A percentile compares a stretch with the other conserved stretches of the same genome.
Conservation (phyloP, 106 monocot species). For the Dendrobium huoshanense region DNA sequence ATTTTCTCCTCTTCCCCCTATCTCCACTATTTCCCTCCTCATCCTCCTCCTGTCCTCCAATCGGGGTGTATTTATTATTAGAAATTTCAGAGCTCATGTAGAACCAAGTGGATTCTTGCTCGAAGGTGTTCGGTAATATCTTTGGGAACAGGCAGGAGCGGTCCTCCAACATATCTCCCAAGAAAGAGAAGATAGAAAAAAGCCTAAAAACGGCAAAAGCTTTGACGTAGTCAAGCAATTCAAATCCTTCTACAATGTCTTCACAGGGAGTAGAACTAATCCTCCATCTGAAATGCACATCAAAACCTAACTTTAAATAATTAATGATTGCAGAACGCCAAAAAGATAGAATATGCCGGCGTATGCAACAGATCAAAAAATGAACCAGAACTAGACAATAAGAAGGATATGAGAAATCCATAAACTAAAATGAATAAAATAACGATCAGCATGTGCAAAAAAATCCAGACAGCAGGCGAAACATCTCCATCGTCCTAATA, state of each 20-base stretch:
- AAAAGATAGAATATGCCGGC: background rate
- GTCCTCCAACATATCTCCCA: conserved; percentile 49
- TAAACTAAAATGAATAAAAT: background rate
- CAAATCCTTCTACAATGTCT: background rate
- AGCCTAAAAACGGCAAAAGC: background rate
- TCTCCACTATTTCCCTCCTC: background rate
- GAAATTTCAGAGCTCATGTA: conserved; percentile 44
- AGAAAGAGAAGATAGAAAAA: background rate
- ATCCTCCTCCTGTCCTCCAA: background rate
- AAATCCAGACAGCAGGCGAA: background rate
- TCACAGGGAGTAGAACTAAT: background rate
- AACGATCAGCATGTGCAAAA: background rate
- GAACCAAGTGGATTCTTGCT: conserved; percentile 55
- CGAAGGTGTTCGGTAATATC: conserved; percentile 40
- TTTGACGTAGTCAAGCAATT: background rate
- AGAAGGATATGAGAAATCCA: background rate
- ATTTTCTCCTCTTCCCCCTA: background rate
- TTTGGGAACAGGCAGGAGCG: conserved; percentile 60
- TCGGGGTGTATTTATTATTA: background rate
- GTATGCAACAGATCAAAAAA: background rate
- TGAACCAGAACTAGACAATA: no score
- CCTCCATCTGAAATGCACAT: background rate
- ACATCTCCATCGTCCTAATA: background rate
- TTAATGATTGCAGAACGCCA: background rate
- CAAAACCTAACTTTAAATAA: background rate